phyloP scores from a whole-genome alignment of 495 filamentous ascomycete genomes.

The Penicillium lividum region DNA sequence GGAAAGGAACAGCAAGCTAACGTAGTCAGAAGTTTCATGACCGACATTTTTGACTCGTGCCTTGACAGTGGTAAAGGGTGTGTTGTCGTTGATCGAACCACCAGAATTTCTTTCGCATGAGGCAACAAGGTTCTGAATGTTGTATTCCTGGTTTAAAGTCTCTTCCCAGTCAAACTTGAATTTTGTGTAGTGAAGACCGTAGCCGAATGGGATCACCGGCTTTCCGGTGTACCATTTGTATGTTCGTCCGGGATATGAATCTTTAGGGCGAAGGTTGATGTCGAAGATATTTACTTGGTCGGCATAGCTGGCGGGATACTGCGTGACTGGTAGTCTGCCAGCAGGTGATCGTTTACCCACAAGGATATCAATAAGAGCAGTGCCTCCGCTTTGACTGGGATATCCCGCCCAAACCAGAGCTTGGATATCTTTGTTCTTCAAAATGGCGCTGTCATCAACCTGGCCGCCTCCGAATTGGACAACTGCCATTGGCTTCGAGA shows the following conservation, averaged over 20 bases:
- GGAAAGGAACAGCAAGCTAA: slow-evolving; percentile 52
- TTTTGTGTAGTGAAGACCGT: slow-evolving; percentile 48
- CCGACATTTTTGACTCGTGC: slow-evolving; percentile 50
- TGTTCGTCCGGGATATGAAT: slow-evolving; percentile 41
- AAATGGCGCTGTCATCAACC: slow-evolving; percentile 50
- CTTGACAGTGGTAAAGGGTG: slow-evolving; percentile 38
- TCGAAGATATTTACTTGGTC: slow-evolving; percentile 51
- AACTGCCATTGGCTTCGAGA: slow-evolving; percentile 50
- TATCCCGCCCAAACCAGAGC: slow-evolving; percentile 56
- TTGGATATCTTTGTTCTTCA: slow-evolving; percentile 42
- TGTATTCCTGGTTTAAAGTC: slow-evolving; percentile 10
- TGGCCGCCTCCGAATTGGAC: slow-evolving; percentile 55
- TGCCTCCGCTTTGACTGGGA: slow-evolving; percentile 52
- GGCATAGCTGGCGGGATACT: slow-evolving; percentile 54
- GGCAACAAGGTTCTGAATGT: slow-evolving; percentile 13
- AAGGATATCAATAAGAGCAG: slow-evolving; percentile 50
- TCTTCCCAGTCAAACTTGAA: slow-evolving; percentile 22
- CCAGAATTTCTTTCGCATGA: slow-evolving; percentile 10
- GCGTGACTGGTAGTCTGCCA: slow-evolving; percentile 53
- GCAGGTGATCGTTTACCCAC: slow-evolving; percentile 48
- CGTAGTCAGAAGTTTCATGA: slow-evolving; percentile 52
- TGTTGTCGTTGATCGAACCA: slow-evolving; percentile 9
- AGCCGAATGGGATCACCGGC: slow-evolving; percentile 43
- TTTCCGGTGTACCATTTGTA: slow-evolving; percentile 51
- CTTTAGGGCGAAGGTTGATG: slow-evolving; percentile 48